Conservation (phyloP, 805 yeast genomes). For the Ogataea methylovora region DNA sequence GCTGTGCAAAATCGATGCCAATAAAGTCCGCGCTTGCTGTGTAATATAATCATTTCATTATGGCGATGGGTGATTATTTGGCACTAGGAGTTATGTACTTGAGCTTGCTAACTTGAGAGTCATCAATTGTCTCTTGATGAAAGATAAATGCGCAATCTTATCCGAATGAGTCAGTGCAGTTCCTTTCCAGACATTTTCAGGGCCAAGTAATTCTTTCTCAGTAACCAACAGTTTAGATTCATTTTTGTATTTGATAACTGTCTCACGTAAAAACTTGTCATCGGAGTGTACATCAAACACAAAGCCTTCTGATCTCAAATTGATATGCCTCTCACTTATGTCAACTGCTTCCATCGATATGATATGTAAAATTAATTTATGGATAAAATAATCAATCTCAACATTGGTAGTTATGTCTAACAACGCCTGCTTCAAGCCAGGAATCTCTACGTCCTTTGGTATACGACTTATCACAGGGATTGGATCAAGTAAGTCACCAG, state of each 20-base stretch:
- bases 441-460: conserved; percentile 53
- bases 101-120: not conserved
- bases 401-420: conserved; percentile 57
- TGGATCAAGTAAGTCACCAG: conserved; percentile 61
- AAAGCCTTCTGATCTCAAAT: conserved; percentile 26
- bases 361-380: conserved; percentile 47
- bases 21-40: too few relatives aligned
- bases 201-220: conserved; percentile 25
- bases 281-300: conserved; percentile 16
- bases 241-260: conserved; percentile 10
- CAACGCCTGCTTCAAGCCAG: conserved; percentile 56
- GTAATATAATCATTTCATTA: too few relatives aligned
- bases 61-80: too few relatives aligned
- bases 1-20: too few relatives aligned
- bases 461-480: conserved; percentile 60
- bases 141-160: conserved; percentile 26
- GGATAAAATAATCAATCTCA: conserved; percentile 45
- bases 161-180: conserved; percentile 16
- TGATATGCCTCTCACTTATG: conserved; percentile 23
- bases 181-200: conserved; percentile 20
- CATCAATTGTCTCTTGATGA: conserved; percentile 15
- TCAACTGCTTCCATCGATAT: conserved; percentile 43
- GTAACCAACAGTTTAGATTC: conserved; percentile 10
- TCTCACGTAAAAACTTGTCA: conserved; percentile 8
- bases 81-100: too few relatives aligned